Evolutionary conservation across 805 yeast genomes (phyloP), one percentile per base, ranked within the genome.

Genomic region (Nakazawaea sp.): DNA sequence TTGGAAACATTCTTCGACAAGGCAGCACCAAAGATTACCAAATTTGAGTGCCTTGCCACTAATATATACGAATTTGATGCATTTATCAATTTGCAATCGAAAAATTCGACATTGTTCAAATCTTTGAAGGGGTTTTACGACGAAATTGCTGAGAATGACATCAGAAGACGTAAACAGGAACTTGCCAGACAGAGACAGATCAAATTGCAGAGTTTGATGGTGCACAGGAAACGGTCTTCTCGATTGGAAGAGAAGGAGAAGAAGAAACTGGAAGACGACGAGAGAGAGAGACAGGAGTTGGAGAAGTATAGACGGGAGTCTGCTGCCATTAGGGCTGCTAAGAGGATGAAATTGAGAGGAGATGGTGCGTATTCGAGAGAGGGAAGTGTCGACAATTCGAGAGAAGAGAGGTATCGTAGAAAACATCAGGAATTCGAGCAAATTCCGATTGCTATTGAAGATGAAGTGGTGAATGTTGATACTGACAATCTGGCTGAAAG

Each of bases 211-310:
- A 71, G 70, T 17, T 54, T 84, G 38, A 57, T 84, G 50, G 78
- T 78, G 4, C 73, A 82, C 40, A 68, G 92, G 49, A 83, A 84
- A 49, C 67, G 86, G 45, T 82, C 90, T 0, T 75, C 87, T 2
- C 68, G 92, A 56, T 56, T 84, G 30, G 84, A 80, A 46, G 82
- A 81, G 15, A 77, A 74, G 49, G 78, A 73, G 43, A 60, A 58
- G 42, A 68, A 60, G 35, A 64, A 54, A 38, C 61, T 52, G 32
- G 82, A 77, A 43, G 86, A 81, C 44, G 74, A 70, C 16, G 65
- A 65, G 35, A 60, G 60, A 33, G 53, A 61, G 21, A 66, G 64
- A 40, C 65, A 65, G 32, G 64, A 70, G 40, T 73, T 66, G 33
- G 68, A 69, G 38, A 61, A 64, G 30, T 60, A 68, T 27, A 60